Base-by-base conservation (phyloP, 345 rosid species). In the Aquilaria sinensis region DNA sequence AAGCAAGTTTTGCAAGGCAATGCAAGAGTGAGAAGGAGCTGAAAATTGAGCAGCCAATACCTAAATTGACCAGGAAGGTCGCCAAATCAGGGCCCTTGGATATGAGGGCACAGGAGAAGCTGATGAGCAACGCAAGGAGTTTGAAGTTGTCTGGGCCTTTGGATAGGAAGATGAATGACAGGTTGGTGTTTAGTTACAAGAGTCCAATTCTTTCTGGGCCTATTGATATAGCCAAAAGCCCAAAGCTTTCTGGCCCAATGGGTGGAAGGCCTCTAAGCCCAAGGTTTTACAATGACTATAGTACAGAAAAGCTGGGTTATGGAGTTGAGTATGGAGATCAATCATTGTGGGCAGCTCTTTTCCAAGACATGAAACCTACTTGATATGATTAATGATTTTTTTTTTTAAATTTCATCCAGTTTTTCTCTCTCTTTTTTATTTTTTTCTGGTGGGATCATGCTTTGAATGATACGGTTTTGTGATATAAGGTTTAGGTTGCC, bases 331-430 rank as follows among this genome's bases (percentile, higher is more conserved):
- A 62, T 32, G 83, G 74, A 15, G 85, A 81, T 63, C 81, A 75
- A 1, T 69, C 83, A 41, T 69, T 74, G 3, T 89, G 93, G 96
- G 71, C 82, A 64, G 49, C 83, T 49, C 65, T 89, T 55, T 92
- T 92, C 71, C 86, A 76, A 37, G 89, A 84, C 71, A 69, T 89
- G 83, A 84, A 85, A 61, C 96, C 96, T n/a, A 89, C 91, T 69
- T 89, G 76, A 86, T 7, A 14, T 32, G 32, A 47, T 41, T 50
- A 4, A 3, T 13, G 2, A 14, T 16, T 16, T 57, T 52, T 41
- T 49, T 4, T 52, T 37, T 9, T 53, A 57, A 61, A 37, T 4
- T 29, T 32, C 47, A 14, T 52, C 15, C n/a, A 23, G 31, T 46
- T 64, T 64, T 41, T 15, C 15, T 12, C 23, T 23, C 23, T 3